Base-by-base conservation (phyloP, 2,329 filamentous ascomycete genomes). In the Graphium sp. region DNA sequence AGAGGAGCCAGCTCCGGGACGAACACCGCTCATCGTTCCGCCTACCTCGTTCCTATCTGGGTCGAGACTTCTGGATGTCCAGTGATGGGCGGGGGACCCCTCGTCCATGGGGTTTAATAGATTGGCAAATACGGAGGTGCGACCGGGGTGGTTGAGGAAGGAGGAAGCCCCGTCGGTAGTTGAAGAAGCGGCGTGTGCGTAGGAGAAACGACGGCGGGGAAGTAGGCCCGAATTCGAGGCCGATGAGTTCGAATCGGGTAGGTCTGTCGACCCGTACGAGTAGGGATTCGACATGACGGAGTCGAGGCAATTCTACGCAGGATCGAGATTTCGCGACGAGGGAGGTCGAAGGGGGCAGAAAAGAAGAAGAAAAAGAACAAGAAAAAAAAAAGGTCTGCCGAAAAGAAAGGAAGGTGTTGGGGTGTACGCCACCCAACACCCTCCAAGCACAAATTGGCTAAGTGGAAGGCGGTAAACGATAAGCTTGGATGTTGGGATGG, bases 111-210 rank as follows among this genome's bases (percentile, higher is more conserved):
- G 55, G 48, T 66, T 66, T 37, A 67, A 49, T 19, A 75, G 55
- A 39, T 73, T 63, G 4, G 66, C 62, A 41, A 66, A 65, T 35
- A 55, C 58, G 38, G 50, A 53, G 29, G 46, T 41, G 34, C 45
- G 45, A 35, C 48, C 44, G 26, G 45, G 45, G 24, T 48, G 46
- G 47, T 44, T 32, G 48, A 49, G 35, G 48, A 34, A 50, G 41
- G 45, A 44, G 40, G 46, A 33, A 31, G 50, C 36, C 34, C 48
- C 39, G 35, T 52, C 48, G 28, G 52, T 50, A 24, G 51, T 24
- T 9, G 29, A 11, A 22, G 20, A 26, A 24, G 18, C 22, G 29
- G 18, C 12, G 26, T 21, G 18, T 18, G 54, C 52, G 40, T 58
- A 56, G n/a, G 56, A 54, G 25, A 47, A 44, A 23, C 51, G 47